Conservation (phyloP, 1,284 basidiomycete species). For the Naganishia sp. region DNA sequence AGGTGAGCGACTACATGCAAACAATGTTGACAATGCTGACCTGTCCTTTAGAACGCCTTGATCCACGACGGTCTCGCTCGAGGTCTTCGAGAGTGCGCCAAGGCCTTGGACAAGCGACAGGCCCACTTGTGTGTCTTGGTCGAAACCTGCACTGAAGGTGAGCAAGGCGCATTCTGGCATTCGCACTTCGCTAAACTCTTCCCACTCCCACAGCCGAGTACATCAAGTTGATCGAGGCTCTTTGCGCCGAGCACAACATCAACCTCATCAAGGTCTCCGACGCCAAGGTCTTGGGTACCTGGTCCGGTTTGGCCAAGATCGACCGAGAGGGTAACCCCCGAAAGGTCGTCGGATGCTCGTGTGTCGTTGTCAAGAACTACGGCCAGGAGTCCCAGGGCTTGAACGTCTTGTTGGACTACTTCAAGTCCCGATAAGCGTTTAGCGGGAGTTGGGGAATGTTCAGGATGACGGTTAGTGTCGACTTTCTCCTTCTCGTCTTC, state of each 20-base stretch:
- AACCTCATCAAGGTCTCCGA: constrained; percentile 97
- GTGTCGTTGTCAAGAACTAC: constrained; percentile 98
- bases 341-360: constrained; percentile 94
- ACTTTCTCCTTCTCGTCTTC: constrained; percentile 4
- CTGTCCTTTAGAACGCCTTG: constrained; percentile 70
- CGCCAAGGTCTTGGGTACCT: constrained; percentile 95
- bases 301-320: constrained; percentile 99
- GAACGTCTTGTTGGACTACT: constrained; percentile 85
- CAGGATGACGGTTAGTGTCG: constrained; percentile 5
- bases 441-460: not conserved
- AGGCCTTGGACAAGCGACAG: constrained; percentile 97
- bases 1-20: constrained; percentile 38
- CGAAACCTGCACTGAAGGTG: constrained; percentile 90
- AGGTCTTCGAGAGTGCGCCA: constrained; percentile 95
- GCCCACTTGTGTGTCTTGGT: constrained; percentile 98
- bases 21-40: not conserved
- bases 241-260: constrained; percentile 98
- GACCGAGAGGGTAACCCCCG: constrained; percentile 98
- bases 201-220: constrained; percentile 69
- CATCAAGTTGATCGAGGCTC: constrained; percentile 99
- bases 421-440: constrained; percentile 54
- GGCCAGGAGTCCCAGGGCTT: constrained; percentile 94
- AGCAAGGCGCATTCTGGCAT: constrained; percentile 29
- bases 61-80: constrained; percentile 98
- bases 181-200: not conserved